Percentiles rank a stretch among this genome's conserved stretches.
Conservation (phyloP, 1,284 basidiomycete species). For the Heterobasidion irregulare region DNA sequence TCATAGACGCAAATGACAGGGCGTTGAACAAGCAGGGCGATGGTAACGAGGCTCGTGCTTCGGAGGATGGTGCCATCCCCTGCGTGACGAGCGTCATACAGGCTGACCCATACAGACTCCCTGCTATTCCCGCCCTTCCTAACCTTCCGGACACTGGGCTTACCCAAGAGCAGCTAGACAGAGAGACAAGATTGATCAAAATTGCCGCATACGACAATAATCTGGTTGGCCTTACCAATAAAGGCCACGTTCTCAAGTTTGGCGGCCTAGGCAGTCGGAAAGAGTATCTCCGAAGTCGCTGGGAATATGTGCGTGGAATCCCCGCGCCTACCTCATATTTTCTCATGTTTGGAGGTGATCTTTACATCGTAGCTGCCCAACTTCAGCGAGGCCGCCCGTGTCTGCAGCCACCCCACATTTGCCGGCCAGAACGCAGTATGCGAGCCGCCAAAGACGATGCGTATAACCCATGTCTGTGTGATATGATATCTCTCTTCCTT, state of each 20-base stretch:
- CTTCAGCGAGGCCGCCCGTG: constrained; percentile 54
- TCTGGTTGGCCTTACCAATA: constrained; percentile 70
- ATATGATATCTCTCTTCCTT: constrained; percentile 6
- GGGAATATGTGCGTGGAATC: constrained; percentile 63
- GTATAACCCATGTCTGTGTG: constrained; percentile 60
- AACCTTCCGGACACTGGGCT: constrained; percentile 29
- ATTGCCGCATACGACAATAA: constrained; percentile 66
- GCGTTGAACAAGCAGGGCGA: constrained; percentile 36
- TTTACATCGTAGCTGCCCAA: constrained; percentile 44
- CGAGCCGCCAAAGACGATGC: constrained; percentile 36
- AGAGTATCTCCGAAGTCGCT: constrained; percentile 32
- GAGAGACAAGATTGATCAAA: constrained; percentile 50
- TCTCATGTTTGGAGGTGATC: not conserved
- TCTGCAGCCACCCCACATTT: constrained; percentile 38
- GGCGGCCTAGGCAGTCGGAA: constrained; percentile 32
- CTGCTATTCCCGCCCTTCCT: constrained; percentile 31
- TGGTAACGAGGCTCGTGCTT: constrained; percentile 22
- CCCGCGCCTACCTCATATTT: too few relatives aligned
- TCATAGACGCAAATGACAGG: constrained; percentile 31
- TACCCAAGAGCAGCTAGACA: constrained; percentile 21
- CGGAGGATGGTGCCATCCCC: constrained; percentile 35
- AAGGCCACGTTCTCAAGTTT: constrained; percentile 67
- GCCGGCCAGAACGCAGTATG: constrained; percentile 20
- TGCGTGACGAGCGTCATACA: constrained; percentile 53
- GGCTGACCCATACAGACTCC: constrained; percentile 43